Evolutionary conservation across 2,329 filamentous ascomycete species (phyloP).

Genomic region (Geosmithia putterillii): DNA sequence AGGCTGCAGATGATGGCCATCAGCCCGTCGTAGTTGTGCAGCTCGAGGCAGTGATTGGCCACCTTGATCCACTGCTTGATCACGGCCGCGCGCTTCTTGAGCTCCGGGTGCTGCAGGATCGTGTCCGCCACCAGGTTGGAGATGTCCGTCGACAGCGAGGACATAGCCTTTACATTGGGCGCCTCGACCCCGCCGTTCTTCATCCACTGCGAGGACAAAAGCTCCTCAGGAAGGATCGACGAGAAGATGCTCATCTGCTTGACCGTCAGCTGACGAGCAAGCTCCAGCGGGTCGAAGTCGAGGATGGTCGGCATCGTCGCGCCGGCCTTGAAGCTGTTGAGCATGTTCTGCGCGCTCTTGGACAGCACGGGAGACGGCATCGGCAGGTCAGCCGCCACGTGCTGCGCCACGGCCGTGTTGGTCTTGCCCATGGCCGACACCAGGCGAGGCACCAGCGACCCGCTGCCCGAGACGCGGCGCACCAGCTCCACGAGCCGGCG

Average conservation of each 20-base stretch:
- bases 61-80: constrained; percentile 99
- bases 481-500: constrained; percentile 70
- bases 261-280: constrained; percentile 84
- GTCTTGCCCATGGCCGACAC: constrained; percentile 84
- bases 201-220: constrained; percentile 87
- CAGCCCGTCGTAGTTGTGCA: constrained; percentile 91
- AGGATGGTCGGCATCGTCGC: constrained; percentile 61
- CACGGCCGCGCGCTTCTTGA: constrained; percentile 77
- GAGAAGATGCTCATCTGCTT: constrained; percentile 90
- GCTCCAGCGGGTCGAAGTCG: constrained; percentile 82
- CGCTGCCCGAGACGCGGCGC: constrained; percentile 63
- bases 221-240: constrained; percentile 81
- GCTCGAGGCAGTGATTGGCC: constrained; percentile 69
- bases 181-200: constrained; percentile 72
- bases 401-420: constrained; percentile 60
- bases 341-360: constrained; percentile 61
- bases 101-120: constrained; percentile 77
- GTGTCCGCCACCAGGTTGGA: constrained; percentile 89
- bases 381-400: constrained; percentile 58
- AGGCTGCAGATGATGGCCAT: constrained; percentile 96
- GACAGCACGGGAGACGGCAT: constrained; percentile 58
- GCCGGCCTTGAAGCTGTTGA: constrained; percentile 65
- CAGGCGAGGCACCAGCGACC: constrained; percentile 68
- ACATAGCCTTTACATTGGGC: constrained; percentile 89
- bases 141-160: constrained; percentile 79